Percentiles rank a stretch among this genome's conserved stretches.
phyloP scores from a whole-genome alignment of 2,329 filamentous ascomycete genomes.

The Akanthomyces dipterigenus region DNA sequence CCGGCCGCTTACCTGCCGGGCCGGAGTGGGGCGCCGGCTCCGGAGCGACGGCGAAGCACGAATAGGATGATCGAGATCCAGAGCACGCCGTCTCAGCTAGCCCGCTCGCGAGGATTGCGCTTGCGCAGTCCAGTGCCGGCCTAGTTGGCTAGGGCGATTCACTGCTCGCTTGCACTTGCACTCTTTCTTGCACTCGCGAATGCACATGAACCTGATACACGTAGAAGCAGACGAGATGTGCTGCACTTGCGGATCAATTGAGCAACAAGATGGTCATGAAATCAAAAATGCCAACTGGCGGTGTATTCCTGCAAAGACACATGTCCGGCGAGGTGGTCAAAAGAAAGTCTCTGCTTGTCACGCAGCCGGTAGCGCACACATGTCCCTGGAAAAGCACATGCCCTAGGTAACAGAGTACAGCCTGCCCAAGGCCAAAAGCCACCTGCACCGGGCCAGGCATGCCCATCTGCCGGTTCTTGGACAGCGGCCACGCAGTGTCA shows the following conservation, averaged over 20 bases:
- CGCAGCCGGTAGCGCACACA: no score
- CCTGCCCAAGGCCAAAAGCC: no score
- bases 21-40: conserved; percentile 7
- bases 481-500: not conserved
- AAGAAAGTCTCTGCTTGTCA: no score
- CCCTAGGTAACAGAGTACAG: no score
- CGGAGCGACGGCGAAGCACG: not conserved
- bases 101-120: not conserved
- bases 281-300: not conserved
- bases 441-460: no score
- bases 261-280: not conserved
- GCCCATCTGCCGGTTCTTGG: no score
- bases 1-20: not conserved
- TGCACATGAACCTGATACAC: no score
- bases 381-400: no score
- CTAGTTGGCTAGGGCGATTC: not conserved
- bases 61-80: not conserved
- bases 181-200: no score
- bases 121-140: not conserved
- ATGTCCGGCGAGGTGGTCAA: not conserved
- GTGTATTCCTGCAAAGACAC: not conserved
- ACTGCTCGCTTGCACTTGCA: not conserved
- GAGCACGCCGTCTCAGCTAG: not conserved
- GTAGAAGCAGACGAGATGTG: not conserved
- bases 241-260: not conserved